Conservation (phyloP, 1,284 basidiomycete species). For the Phenoliferia sp. region DNA sequence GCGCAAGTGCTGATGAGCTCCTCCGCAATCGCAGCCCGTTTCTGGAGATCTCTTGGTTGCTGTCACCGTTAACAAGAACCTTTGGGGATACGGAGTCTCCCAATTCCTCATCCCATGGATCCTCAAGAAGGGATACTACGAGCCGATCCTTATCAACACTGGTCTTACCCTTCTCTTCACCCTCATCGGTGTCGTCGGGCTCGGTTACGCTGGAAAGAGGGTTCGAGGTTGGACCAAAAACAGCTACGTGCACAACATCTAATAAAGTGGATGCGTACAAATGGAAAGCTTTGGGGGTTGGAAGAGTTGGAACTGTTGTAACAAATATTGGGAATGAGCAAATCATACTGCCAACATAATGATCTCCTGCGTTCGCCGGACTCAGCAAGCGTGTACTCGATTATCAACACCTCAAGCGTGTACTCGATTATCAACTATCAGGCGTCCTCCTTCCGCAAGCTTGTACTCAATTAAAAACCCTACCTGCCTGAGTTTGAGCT, state of each 20-base stretch:
- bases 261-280: no score
- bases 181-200: not conserved
- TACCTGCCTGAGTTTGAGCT: no score
- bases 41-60: slow-evolving; percentile 4
- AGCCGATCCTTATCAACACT: slow-evolving; percentile 6
- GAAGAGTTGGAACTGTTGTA: no score
- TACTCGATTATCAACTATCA: no score
- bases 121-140: not conserved
- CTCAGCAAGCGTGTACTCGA: no score
- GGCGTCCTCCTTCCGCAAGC: no score
- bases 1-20: not conserved
- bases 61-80: slow-evolving; percentile 12
- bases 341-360: no score
- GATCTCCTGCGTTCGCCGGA: no score
- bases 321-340: no score
- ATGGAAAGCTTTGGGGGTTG: no score
- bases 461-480: no score
- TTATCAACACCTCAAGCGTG: no score
- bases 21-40: not conserved
- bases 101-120: slow-evolving; percentile 5
- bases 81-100: slow-evolving; percentile 2
- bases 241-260: slow-evolving; percentile 3
- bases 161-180: slow-evolving; percentile 4
- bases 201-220: not conserved
- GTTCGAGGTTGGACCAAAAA: slow-evolving; percentile 4